A percentile compares a stretch with the other conserved stretches of the same genome.
Evolutionary conservation across 2,329 filamentous ascomycete genomes (phyloP).

Genomic region (Pyrenophora tritici-repentis): DNA sequence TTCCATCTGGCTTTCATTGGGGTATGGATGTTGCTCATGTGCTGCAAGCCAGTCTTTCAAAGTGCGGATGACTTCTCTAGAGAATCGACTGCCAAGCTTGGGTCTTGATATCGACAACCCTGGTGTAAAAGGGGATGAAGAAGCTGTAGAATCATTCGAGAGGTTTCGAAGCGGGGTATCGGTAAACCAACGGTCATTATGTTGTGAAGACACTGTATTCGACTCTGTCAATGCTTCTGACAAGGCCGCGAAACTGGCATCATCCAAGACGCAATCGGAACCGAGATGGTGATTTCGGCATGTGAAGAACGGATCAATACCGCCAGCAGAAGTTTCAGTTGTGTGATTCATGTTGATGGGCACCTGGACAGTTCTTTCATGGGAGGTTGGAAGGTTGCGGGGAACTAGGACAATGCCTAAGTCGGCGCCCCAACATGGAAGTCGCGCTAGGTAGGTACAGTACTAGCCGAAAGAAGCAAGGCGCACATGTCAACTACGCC

Average conservation of each 20-base stretch:
- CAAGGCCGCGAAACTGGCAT: slow-evolving; percentile 9
- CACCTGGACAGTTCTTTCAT: neutral
- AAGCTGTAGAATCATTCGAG: slow-evolving; percentile 20
- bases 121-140: slow-evolving; percentile 16
- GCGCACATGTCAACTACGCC: slow-evolving; percentile 16
- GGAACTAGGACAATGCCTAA: neutral
- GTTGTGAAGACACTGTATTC: neutral
- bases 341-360: neutral
- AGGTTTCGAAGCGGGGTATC: neutral
- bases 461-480: slow-evolving; percentile 11
- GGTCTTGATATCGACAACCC: slow-evolving; percentile 13
- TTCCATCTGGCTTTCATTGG: slow-evolving; percentile 26
- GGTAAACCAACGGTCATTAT: slow-evolving; percentile 9
- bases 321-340: neutral
- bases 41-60: slow-evolving; percentile 32
- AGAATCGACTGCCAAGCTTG: slow-evolving; percentile 31
- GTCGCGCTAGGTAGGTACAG: neutral
- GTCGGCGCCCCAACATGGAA: too few relatives aligned
- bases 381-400: neutral
- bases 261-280: neutral
- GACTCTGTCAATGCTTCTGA: slow-evolving; percentile 8
- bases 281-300: neutral
- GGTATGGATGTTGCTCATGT: slow-evolving; percentile 32
- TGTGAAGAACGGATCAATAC: neutral
- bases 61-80: slow-evolving; percentile 28